Percentiles rank a stretch among this genome's conserved stretches.
Evolutionary conservation across 2,329 filamentous ascomycete genomes (phyloP).

Genomic region (Exophiala spinifera): DNA sequence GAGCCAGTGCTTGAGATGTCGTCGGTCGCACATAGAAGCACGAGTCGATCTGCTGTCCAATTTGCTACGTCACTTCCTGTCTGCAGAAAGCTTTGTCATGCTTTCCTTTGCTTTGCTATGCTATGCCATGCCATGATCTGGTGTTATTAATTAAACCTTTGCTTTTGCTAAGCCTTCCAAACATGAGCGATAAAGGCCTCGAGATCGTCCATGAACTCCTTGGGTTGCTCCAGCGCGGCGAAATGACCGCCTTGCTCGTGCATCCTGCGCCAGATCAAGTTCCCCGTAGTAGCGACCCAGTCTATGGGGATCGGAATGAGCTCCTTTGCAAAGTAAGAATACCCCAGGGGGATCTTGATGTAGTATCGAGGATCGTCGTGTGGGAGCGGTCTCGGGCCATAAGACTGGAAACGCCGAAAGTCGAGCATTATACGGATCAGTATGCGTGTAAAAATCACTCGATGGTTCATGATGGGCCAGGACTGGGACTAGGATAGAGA

Average conservation of each 20-base stretch:
- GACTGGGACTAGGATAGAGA: not conserved
- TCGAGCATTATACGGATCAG: too few species aligned
- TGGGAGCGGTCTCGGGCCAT: not conserved
- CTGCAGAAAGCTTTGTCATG: too few species aligned
- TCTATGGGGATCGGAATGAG: slow-evolving; percentile 14
- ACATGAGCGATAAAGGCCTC: slow-evolving; percentile 30
- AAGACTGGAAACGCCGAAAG: too few species aligned
- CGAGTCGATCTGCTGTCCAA: too few species aligned
- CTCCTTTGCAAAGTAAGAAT: slow-evolving; percentile 17
- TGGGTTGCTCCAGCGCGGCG: slow-evolving; percentile 44
- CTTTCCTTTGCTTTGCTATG: too few species aligned
- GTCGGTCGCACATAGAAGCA: too few species aligned
- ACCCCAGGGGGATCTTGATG: slow-evolving; percentile 12
- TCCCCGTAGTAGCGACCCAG: slow-evolving; percentile 18
- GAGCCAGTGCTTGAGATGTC: too few species aligned
- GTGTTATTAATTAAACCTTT: not conserved
- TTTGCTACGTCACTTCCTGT: too few species aligned
- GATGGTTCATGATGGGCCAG: too few species aligned
- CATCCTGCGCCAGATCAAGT: slow-evolving; percentile 16
- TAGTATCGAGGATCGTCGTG: not conserved
- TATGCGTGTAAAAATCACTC: too few species aligned
- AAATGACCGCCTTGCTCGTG: slow-evolving; percentile 51
- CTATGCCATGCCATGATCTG: too few species aligned
- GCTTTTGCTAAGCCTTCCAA: not conserved
- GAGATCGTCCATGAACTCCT: slow-evolving; percentile 44